Evolutionary conservation across 495 filamentous ascomycete species (phyloP).

Genomic region (Hypoxylon fragiforme): DNA sequence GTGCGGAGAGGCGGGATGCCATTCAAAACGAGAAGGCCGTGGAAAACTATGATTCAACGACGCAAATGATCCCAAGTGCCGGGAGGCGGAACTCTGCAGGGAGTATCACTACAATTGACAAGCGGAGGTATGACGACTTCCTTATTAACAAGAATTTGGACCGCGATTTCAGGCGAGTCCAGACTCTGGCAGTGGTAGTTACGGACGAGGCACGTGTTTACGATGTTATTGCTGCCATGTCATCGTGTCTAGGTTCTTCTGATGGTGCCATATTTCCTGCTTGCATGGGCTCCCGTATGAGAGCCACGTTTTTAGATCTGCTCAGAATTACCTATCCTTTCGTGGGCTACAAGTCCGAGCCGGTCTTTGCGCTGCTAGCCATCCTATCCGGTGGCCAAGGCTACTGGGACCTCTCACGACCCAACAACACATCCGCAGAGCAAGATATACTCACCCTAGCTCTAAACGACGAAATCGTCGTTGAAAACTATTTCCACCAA

Average conservation of each 20-base stretch:
- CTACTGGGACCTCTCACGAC: conserved; percentile 56
- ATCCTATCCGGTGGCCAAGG: conserved; percentile 58
- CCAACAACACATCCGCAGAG: conserved; percentile 43
- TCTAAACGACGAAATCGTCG: conserved; percentile 57
- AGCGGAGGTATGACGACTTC: conserved; percentile 52
- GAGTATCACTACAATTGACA: conserved; percentile 55
- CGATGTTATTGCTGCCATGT: conserved; percentile 62
- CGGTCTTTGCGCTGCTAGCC: conserved; percentile 63
- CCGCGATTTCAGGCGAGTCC: conserved; percentile 42
- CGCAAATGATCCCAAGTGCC: conserved; percentile 36
- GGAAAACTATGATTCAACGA: conserved; percentile 53
- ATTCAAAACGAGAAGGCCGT: conserved; percentile 65
- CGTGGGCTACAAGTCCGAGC: conserved; percentile 68
- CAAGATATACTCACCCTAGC: conserved; percentile 55
- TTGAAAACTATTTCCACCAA: conserved; percentile 59
- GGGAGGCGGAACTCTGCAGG: conserved; percentile 53
- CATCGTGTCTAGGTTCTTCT: conserved; percentile 50
- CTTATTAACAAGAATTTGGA: conserved; percentile 46
- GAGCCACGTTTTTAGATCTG: conserved; percentile 65
- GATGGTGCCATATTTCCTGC: conserved; percentile 50
- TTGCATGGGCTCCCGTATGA: conserved; percentile 54
- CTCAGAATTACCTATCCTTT: conserved; percentile 59
- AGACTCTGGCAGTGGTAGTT: conserved; percentile 51
- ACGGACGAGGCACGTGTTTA: conserved; percentile 62
- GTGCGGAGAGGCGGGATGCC: conserved; percentile 62